phyloP scores from a whole-genome alignment of 106 monocot species.

The Gastrodia elata region DNA sequence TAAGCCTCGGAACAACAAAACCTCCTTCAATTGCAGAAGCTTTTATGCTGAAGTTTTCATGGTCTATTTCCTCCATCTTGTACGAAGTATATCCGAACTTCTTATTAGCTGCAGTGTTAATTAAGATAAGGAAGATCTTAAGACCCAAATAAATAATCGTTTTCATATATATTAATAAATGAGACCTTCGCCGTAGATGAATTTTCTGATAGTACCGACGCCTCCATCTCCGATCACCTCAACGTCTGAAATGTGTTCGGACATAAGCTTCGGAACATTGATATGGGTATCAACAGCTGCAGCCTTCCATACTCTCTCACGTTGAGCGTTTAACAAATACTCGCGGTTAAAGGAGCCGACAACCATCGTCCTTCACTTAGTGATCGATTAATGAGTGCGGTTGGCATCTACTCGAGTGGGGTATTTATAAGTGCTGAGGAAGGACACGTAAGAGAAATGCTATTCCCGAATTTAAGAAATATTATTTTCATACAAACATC shows the following conservation, averaged over 20 bases:
- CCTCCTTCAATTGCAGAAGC: constrained; percentile 25
- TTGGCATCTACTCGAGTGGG: too few species aligned
- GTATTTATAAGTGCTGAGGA: too few species aligned
- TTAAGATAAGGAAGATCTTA: too few species aligned
- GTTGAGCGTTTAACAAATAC: not conserved
- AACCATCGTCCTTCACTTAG: constrained; percentile 19
- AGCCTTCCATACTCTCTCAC: constrained; percentile 25
- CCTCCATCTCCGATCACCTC: constrained; percentile 24
- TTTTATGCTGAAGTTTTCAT: constrained; percentile 16
- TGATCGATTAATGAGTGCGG: too few species aligned
- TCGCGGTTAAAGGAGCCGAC: constrained; percentile 11
- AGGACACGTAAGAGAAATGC: too few species aligned
- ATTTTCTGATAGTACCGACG: constrained; percentile 16
- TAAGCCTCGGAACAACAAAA: constrained; percentile 16
- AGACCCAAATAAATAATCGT: too few species aligned
- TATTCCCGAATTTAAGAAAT: too few species aligned
- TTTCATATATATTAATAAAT: too few species aligned
- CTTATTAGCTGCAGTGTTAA: constrained; percentile 1
- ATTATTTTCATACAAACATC: too few species aligned
- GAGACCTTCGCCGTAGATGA: constrained; percentile 14
- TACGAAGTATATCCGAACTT: constrained; percentile 10
- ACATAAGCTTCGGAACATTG: constrained; percentile 14
- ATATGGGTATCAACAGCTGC: constrained; percentile 12
- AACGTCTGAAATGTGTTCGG: constrained; percentile 1
- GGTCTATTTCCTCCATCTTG: constrained; percentile 17